Base-by-base conservation (phyloP, 768 basidiomycete species). In the Royoungia palumana region DNA sequence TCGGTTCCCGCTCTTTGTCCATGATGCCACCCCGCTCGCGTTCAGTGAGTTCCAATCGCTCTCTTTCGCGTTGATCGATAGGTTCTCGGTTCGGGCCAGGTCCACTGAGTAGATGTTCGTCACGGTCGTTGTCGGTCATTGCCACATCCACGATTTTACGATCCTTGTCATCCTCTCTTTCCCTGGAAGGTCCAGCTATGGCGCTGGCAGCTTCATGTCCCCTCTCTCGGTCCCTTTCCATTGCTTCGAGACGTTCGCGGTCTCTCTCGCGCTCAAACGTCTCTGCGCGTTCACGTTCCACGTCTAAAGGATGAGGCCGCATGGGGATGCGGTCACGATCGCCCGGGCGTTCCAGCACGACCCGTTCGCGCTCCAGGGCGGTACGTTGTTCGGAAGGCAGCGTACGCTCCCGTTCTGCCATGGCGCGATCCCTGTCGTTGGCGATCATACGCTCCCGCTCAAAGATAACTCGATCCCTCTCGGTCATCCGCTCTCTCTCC, bases 191-290 rank as follows among this genome's bases (percentile, higher is more conserved):
- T 25, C 53, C 49, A 24, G 32, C 36, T 9, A 49, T 44, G 2
- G 21, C 27, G 27, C 21, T 40, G 19, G 49, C 37, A 22, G 41
- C 43, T 48, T 67, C 63, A 22, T 63, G 54, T 38, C 56, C 59
- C 30, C 62, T 53, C 38, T 65, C 60, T n/a, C 64, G 48, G n/a
- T 72, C 62, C 37, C 62, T 58, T 49, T 68, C 59, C 52, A 58
- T 56, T 13, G 44, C 54, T 42, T 66, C 63, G 20, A 59, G 49
- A 17, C 58, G 55, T 36, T 68, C 72, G 13, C 59, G 58, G 17
- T 71, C 68, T 32, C 70, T 50, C 35, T 68, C 71, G 12, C 69
- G 60, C 13, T 73, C 70, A 21, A 64, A 63, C 20, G 56, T 58
- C 7, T 61, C 62, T 35, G 50, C 55, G 8, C 59, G 64, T 36